Evolutionary conservation across 2,329 filamentous ascomycete genomes (phyloP), one percentile per base, ranked within the genome.

Genomic region (Curvularia verruculosa): DNA sequence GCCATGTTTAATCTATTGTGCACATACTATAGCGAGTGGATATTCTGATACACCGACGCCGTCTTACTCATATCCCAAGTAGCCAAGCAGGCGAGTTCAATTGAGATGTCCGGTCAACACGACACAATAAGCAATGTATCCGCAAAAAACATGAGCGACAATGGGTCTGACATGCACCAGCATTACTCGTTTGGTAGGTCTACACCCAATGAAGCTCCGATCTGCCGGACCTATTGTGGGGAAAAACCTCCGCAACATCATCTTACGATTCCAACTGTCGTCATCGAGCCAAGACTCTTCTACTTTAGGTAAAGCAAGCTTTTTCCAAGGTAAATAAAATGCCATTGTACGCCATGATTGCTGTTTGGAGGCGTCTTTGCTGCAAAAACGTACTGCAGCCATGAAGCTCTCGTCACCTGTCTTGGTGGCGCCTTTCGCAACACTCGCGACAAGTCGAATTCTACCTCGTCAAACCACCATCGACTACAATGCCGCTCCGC

Each of bases 21-120:
- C 13, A 13, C 5, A 34, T 15, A n/a, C n/a, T n/a, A 15, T n/a
- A 3, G 12, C 68, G 67, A 0, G 59, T n/a, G 6, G 34, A 26
- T 8, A 26, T 24, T 43, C 72, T 71, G 12, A 43, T 78, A 40
- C 63, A 49, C 10, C 63, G 64, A 4, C 63, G 58, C 60, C 21
- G 62, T 77, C 13, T 58, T 78, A 59, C 77, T 77, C 68, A 73
- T 56, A 61, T 64, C 60, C 66, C 15, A 61, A 58, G 36, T 40
- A 41, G 37, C 29, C 45, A 48, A 39, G 49, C 49, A 44, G 12
- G 18, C 10, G 3, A 18, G 3, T 37, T 48, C 15, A 3, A 37
- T 37, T 37, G 31, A 46, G 21, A 41, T 49, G 26, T 24, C 39
- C 21, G 28, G 15, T 44, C 7, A 21, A 24, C 23, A 10, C 10